Evolutionary conservation across 495 filamentous ascomycete genomes (phyloP).

Genomic region (Penicillium canariense): DNA sequence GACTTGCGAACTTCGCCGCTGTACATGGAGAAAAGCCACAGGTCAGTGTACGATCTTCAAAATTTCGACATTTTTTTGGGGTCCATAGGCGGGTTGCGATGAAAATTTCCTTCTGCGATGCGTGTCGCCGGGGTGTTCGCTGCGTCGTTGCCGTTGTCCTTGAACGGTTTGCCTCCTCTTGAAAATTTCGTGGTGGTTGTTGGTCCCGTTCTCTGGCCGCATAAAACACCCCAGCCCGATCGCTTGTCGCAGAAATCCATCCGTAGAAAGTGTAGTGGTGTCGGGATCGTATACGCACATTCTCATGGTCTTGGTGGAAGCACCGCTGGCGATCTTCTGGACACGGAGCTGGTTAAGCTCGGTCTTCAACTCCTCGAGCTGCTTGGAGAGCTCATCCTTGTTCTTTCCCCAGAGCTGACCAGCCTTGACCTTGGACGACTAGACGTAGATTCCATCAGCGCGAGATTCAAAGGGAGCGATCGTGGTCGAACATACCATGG

Average conservation of each 20-base stretch:
- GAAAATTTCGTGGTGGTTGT: conserved; percentile 6
- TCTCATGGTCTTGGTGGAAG: conserved; percentile 90
- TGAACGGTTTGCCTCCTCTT: conserved; percentile 1
- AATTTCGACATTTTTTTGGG: conserved; percentile 8
- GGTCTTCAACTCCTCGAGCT: conserved; percentile 88
- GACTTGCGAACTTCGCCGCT: conserved; percentile 99
- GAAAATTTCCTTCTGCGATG: neutral
- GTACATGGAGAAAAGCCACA: conserved; percentile 19
- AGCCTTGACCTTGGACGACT: conserved; percentile 96
- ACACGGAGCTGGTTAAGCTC: conserved; percentile 91
- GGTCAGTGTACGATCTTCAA: conserved; percentile 25
- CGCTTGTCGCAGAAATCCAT: conserved; percentile 15
- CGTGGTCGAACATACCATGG: conserved; percentile 43
- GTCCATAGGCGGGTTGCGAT: neutral
- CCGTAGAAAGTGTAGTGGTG: conserved; percentile 9
- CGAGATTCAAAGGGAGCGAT: conserved; percentile 1
- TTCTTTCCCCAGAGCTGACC: conserved; percentile 95
- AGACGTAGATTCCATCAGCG: conserved; percentile 26
- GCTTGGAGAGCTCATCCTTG: conserved; percentile 95
- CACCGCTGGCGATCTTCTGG: conserved; percentile 94
- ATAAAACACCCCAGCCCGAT: conserved; percentile 11
- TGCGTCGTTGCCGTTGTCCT: neutral
- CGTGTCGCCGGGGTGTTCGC: neutral
- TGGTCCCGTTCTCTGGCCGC: neutral
- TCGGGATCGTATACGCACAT: conserved; percentile 67